Base-by-base conservation (phyloP, 495 filamentous ascomycete species). In the Neurospora sp. region DNA sequence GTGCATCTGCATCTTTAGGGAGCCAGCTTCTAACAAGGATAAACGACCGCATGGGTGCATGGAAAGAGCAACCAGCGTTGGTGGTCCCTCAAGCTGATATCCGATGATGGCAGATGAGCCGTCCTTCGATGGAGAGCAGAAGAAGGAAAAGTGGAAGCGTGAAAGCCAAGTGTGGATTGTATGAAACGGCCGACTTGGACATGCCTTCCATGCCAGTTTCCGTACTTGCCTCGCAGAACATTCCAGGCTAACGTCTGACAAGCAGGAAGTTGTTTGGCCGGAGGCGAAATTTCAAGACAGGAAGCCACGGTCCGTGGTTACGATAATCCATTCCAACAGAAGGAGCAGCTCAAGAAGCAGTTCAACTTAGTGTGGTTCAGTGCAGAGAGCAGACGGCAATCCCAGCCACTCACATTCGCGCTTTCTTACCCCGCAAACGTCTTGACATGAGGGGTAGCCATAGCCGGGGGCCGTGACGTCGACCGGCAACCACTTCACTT, bases 391-490 rank as follows among this genome's bases (percentile, higher is more conserved):
- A 59, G 53, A 65, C 27, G 53, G 27, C 53, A 65, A 16, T 35
- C 31, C 53, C 53, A 35, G 22, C 53, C 53, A 65, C 53, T 65
- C 53, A 65, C 27, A 65, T 65, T 35, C 53, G 53, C 22, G 53
- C 27, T 37, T 65, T 37, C 31, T 70, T 78, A 78, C 77, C 77
- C 77, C 77, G 77, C 77, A 77, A 74, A 75, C 71, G 61, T 68
- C 72, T 73, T 69, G 69, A 75, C 74, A 71, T 35, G 71, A 72
- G 48, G 61, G 40, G 22, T 70, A 70, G 69, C 48, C 44, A 16
- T 42, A 68, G n/a, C 38, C 69, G 77, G 77, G 75, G 38, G 53
- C 75, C 70, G 70, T 78, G 77, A 78, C 77, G 77, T 78, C 75
- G 77, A 72, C n/a, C 38, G 42, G 68, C 40, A 39, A 22, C 70